Percentiles rank a stretch among this genome's conserved stretches.
phyloP scores from a whole-genome alignment of 1,284 basidiomycete species.

The Leccinum insolens region DNA sequence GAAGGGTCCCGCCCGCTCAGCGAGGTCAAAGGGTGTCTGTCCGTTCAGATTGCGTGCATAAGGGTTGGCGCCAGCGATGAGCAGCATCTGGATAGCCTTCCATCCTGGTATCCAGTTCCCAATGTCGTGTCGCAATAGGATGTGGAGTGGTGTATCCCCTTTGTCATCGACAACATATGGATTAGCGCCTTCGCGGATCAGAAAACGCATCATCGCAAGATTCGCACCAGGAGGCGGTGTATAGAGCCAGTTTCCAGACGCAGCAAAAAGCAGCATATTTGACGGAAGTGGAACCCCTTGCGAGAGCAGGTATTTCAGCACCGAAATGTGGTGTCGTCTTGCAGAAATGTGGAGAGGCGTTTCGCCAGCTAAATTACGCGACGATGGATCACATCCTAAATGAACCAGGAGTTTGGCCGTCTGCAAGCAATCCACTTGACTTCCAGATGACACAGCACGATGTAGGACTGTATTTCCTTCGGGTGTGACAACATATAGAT shows the following conservation, averaged over 20 bases:
- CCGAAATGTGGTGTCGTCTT: not conserved
- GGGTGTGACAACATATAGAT: not conserved
- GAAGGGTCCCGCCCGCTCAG: not conserved
- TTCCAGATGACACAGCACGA: not conserved
- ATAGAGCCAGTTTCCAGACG: not conserved
- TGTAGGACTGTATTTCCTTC: not conserved
- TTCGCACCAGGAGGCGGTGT: not conserved
- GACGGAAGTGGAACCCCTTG: not conserved
- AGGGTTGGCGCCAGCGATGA: not conserved
- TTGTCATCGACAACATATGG: not conserved
- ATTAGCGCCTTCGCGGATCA: not conserved
- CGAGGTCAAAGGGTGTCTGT: not conserved
- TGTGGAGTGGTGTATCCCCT: not conserved
- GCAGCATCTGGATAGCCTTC: not conserved
- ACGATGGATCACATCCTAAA: not conserved
- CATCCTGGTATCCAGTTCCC: not conserved
- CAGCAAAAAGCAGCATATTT: not conserved
- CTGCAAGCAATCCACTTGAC: not conserved
- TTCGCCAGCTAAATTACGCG: not conserved
- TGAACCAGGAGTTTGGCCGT: not conserved
- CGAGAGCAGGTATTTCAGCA: not conserved
- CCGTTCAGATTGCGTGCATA: not conserved
- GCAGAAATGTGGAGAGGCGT: not conserved
- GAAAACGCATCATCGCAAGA: not conserved
- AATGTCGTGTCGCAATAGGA: not conserved